A percentile compares a stretch with the other conserved stretches of the same genome.
Conservation (phyloP, 1,284 basidiomycete genomes). For the Fomes fomentarius region DNA sequence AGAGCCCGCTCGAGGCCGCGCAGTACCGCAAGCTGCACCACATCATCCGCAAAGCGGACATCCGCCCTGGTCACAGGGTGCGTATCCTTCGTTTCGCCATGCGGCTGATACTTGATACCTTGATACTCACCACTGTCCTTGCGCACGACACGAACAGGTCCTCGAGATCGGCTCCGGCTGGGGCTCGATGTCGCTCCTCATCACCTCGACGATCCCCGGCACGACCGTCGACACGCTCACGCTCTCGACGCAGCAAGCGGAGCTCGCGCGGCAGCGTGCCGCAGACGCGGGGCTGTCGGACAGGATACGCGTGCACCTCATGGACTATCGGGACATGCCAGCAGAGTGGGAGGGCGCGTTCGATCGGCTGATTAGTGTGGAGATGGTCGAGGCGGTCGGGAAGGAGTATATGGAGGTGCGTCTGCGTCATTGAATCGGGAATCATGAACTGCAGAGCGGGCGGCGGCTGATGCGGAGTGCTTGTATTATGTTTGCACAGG, state of each 20-base stretch:
- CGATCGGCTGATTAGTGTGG: constrained; percentile 75
- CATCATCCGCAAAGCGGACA: constrained; percentile 55
- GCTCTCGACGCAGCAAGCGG: constrained; percentile 72
- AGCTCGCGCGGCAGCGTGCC: constrained; percentile 65
- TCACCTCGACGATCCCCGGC: constrained; percentile 52
- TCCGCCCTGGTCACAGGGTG: constrained; percentile 62
- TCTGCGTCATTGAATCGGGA: too few species aligned
- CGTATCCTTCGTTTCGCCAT: too few species aligned
- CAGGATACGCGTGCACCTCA: constrained; percentile 70
- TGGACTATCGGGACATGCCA: constrained; percentile 77
- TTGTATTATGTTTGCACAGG: constrained; percentile 13
- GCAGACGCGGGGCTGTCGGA: constrained; percentile 37
- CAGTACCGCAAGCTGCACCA: constrained; percentile 69
- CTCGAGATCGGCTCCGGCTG: constrained; percentile 85
- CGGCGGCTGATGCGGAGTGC: neutral
- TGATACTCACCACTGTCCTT: too few species aligned
- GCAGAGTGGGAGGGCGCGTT: constrained; percentile 64
- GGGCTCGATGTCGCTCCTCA: constrained; percentile 77
- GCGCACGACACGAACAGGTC: constrained; percentile 21
- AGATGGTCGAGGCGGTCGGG: constrained; percentile 85
- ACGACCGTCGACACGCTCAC: constrained; percentile 79
- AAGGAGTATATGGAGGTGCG: constrained; percentile 58
- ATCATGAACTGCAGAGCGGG: too few species aligned
- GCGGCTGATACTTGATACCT: too few species aligned
- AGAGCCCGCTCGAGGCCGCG: constrained; percentile 64